Percentiles rank a stretch among this genome's conserved stretches.
Conservation (phyloP, 768 basidiomycete genomes). For the Xerocomellus chrysenteron region DNA sequence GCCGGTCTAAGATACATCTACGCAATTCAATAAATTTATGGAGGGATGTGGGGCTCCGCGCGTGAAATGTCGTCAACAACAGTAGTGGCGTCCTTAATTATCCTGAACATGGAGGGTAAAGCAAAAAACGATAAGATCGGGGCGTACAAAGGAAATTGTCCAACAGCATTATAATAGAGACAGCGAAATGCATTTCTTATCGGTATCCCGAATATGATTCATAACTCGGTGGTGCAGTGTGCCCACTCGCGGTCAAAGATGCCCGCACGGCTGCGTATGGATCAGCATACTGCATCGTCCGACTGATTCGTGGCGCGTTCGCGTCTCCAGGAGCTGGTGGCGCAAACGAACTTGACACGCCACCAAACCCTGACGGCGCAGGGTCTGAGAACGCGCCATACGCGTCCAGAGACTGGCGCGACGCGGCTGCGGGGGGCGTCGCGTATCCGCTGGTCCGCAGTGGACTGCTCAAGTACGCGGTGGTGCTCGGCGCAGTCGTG, state of each 20-base stretch:
- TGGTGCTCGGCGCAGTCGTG: conserved; percentile 26
- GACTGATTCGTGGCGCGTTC: conserved; percentile 57
- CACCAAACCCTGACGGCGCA: conserved; percentile 71
- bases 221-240: conserved; percentile 49
- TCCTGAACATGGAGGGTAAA: conserved; percentile 6
- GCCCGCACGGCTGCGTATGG: conserved; percentile 83
- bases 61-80: conserved; percentile 8
- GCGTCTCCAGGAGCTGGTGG: conserved; percentile 33
- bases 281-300: conserved; percentile 93
- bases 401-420: conserved; percentile 75
- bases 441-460: conserved; percentile 27
- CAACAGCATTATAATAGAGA: neutral
- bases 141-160: conserved; percentile 11
- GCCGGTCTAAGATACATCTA: conserved; percentile 10
- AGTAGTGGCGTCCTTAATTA: conserved; percentile 8
- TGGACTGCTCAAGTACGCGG: conserved; percentile 23
- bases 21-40: conserved; percentile 7
- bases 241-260: conserved; percentile 38
- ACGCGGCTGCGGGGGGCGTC: conserved; percentile 34
- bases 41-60: neutral
- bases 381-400: conserved; percentile 93
- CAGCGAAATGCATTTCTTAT: conserved; percentile 20
- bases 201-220: conserved; percentile 54
- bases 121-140: conserved; percentile 7
- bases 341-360: conserved; percentile 35